Evolutionary conservation across 805 yeast genomes (phyloP).

Genomic region (Kregervanrija fluxuum): DNA sequence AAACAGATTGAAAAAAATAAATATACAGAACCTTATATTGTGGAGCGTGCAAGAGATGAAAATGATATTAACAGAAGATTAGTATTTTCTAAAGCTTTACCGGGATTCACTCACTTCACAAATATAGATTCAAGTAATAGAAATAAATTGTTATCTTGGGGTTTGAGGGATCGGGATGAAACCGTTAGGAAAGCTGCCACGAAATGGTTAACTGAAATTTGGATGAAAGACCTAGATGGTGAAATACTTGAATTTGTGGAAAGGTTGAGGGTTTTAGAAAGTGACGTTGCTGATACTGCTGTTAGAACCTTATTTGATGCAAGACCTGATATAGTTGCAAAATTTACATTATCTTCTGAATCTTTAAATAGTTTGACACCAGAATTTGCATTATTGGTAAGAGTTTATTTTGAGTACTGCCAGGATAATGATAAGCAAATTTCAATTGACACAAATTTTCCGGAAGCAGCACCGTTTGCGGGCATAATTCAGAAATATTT

Average conservation of each 20-base stretch:
- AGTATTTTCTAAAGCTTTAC: constrained; percentile 61
- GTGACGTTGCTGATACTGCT: constrained; percentile 60
- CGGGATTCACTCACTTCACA: constrained; percentile 56
- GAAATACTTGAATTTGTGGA: constrained; percentile 69
- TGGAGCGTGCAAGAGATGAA: constrained; percentile 79
- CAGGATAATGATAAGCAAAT: constrained; percentile 42
- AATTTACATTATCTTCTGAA: constrained; percentile 53
- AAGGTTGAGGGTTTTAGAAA: constrained; percentile 60
- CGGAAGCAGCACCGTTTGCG: constrained; percentile 72
- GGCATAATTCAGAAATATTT: constrained; percentile 50
- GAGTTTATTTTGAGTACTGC: constrained; percentile 63
- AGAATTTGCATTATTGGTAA: constrained; percentile 66
- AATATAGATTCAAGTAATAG: constrained; percentile 46
- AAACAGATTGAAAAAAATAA: constrained; percentile 55
- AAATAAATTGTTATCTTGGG: constrained; percentile 71
- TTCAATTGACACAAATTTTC: constrained; percentile 60
- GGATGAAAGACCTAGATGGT: constrained; percentile 65
- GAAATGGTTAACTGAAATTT: constrained; percentile 58
- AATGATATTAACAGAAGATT: constrained; percentile 65
- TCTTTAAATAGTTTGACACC: constrained; percentile 66
- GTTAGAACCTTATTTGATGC: constrained; percentile 54
- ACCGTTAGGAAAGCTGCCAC: constrained; percentile 65
- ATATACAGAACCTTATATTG: constrained; percentile 46
- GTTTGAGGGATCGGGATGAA: constrained; percentile 79
- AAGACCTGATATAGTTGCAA: constrained; percentile 55